Percentiles rank a stretch among this genome's conserved stretches.
These are phyloP conservation scores for Aspergillus tubingensis DNA, from an alignment of 2,329 filamentous ascomycete species.

Conservation along the genomic window DNA sequence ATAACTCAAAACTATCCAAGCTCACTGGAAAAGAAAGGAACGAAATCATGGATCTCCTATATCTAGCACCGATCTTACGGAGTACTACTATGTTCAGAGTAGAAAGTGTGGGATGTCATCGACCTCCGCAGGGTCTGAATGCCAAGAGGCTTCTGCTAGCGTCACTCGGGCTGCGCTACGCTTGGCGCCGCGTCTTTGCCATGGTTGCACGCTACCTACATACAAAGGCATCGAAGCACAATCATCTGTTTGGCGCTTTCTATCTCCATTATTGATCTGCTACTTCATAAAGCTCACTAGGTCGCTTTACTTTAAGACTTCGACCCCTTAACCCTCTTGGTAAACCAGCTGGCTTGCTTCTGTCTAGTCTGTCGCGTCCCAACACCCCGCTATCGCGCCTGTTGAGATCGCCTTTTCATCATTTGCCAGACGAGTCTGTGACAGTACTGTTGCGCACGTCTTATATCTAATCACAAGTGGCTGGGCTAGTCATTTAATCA, in stretches of 20 bases:
- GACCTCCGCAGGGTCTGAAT: neutral
- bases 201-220: neutral
- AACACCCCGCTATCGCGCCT: neutral
- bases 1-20: no score
- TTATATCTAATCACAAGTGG: neutral
- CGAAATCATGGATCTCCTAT: no score
- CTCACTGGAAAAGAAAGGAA: no score
- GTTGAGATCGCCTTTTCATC: neutral
- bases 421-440: neutral
- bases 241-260: neutral
- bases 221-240: neutral
- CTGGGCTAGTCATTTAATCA: slow-evolving; percentile 28
- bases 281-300: neutral
- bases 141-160: slow-evolving; percentile 3
- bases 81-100: neutral
- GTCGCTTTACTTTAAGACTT: neutral
- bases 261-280: neutral
- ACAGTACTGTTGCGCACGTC: neutral
- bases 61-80: no score
- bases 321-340: neutral
- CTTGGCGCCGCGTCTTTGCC: neutral
- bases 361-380: neutral
- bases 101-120: neutral
- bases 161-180: slow-evolving; percentile 5
- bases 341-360: neutral